These are phyloP conservation scores for Chlamydomonas incerta DNA, from an alignment of 139 green algal species.

Conservation along the genomic window DNA sequence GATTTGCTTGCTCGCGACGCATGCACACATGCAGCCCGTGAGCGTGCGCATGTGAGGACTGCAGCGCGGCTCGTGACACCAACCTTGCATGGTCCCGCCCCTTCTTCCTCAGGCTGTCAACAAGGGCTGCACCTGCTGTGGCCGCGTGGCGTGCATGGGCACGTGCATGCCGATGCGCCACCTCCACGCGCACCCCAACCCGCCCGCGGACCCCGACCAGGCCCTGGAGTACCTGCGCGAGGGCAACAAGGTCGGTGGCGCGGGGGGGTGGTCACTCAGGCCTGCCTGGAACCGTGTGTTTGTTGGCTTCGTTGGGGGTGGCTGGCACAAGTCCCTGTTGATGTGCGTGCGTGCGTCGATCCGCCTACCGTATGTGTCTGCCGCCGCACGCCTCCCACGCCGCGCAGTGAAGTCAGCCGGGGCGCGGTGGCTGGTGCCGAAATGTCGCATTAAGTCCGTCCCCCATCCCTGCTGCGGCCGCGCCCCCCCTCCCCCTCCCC, in stretches of 20 bases:
- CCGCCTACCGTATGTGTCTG: background rate
- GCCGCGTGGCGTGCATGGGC: conserved; percentile 1
- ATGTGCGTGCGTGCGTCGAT: background rate
- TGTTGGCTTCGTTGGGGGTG: background rate
- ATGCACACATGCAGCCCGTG: background rate
- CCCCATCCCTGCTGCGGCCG: background rate
- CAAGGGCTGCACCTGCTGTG: background rate
- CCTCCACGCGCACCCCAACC: background rate
- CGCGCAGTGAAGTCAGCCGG: background rate
- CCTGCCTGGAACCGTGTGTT: background rate
- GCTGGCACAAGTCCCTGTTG: background rate
- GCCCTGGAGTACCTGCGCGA: conserved; percentile 7
- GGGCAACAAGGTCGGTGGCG: conserved; percentile 2
- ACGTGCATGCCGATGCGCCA: background rate
- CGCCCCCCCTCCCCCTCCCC: no score
- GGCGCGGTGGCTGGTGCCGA: background rate
- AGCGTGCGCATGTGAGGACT: background rate
- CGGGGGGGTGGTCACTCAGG: background rate
- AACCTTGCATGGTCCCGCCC: background rate
- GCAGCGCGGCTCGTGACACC: background rate
- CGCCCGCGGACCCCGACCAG: background rate
- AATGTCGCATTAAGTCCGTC: background rate
- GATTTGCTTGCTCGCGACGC: no score
- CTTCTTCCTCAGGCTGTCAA: background rate
- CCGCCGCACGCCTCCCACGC: background rate